Evolutionary conservation across 2,329 filamentous ascomycete genomes (phyloP).

Genomic region (Dendryphion nanum): DNA sequence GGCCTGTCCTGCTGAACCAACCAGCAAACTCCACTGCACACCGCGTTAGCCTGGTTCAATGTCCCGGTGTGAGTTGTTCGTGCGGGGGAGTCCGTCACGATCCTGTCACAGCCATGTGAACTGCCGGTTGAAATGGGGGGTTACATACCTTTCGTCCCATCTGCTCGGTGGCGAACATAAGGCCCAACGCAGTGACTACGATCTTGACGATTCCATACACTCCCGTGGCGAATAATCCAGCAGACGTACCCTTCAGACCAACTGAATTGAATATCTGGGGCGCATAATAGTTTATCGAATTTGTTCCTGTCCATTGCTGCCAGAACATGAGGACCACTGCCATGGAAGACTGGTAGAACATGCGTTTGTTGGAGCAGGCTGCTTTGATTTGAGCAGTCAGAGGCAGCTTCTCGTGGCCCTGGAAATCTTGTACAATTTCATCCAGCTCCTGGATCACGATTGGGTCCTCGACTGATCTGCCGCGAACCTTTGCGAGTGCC

Average conservation of each 20-base stretch:
- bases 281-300: conserved; percentile 42
- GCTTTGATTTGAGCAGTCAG: conserved; percentile 39
- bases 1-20: conserved; percentile 43
- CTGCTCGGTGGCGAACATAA: conserved; percentile 48
- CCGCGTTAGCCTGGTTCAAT: too few species aligned
- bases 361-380: conserved; percentile 37
- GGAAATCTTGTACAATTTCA: conserved; percentile 44
- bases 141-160: conserved; percentile 42
- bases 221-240: conserved; percentile 46
- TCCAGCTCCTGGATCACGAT: conserved; percentile 42
- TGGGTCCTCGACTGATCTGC: conserved; percentile 32
- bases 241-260: conserved; percentile 38
- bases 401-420: conserved; percentile 43
- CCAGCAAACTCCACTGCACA: conserved; percentile 40
- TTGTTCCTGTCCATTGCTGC: conserved; percentile 29
- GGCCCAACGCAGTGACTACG: conserved; percentile 42
- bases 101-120: too few species aligned
- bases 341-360: conserved; percentile 43
- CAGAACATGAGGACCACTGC: conserved; percentile 46
- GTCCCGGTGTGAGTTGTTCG: too few species aligned
- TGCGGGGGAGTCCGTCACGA: too few species aligned
- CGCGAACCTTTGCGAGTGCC: conserved; percentile 41
- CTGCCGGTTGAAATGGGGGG: too few species aligned
- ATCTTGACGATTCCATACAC: conserved; percentile 51
- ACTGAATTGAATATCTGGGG: conserved; percentile 47